Percentiles rank a stretch among this genome's conserved stretches.
phyloP scores from a whole-genome alignment of 1,284 basidiomycete species.

The Fistulina hepatica region DNA sequence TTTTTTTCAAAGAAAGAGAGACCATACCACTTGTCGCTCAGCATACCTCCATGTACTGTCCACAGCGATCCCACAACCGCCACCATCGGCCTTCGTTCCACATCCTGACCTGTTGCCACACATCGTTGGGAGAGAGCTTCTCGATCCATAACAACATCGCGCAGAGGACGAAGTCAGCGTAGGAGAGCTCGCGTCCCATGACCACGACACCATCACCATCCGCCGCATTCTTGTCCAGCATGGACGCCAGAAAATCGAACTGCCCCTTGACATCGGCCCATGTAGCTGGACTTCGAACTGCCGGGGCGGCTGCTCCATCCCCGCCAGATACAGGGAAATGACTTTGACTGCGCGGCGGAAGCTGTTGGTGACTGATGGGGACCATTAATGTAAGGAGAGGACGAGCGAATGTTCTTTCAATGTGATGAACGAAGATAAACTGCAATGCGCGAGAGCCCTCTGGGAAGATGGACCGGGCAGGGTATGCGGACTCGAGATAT shows the following conservation, averaged over 20 bases:
- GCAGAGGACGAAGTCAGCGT: constrained; percentile 62
- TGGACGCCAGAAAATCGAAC: constrained; percentile 49
- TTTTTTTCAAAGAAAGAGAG: too few species aligned
- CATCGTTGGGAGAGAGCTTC: constrained; percentile 53
- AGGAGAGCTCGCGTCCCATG: constrained; percentile 53
- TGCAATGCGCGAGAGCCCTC: constrained; percentile 58
- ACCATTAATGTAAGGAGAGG: constrained; percentile 61
- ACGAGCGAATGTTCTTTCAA: constrained; percentile 53
- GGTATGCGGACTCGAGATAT: constrained; percentile 57
- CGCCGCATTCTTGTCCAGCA: constrained; percentile 58
- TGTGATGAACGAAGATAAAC: constrained; percentile 55
- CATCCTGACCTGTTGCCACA: constrained; percentile 46
- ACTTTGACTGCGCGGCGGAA: constrained; percentile 43
- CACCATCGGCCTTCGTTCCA: constrained; percentile 59
- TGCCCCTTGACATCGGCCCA: constrained; percentile 54
- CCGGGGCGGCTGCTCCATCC: constrained; percentile 20
- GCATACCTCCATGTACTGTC: constrained; percentile 49
- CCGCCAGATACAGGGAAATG: constrained; percentile 30
- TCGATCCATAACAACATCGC: constrained; percentile 62
- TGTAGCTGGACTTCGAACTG: constrained; percentile 45
- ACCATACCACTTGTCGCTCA: constrained; percentile 12
- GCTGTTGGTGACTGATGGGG: constrained; percentile 49
- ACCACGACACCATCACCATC: constrained; percentile 56
- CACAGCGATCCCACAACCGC: constrained; percentile 46
- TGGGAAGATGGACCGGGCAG: constrained; percentile 56